Evolutionary conservation across 192 early-diverging fungal genomes (phyloP).

Genomic region (Mortierella antarctica): DNA sequence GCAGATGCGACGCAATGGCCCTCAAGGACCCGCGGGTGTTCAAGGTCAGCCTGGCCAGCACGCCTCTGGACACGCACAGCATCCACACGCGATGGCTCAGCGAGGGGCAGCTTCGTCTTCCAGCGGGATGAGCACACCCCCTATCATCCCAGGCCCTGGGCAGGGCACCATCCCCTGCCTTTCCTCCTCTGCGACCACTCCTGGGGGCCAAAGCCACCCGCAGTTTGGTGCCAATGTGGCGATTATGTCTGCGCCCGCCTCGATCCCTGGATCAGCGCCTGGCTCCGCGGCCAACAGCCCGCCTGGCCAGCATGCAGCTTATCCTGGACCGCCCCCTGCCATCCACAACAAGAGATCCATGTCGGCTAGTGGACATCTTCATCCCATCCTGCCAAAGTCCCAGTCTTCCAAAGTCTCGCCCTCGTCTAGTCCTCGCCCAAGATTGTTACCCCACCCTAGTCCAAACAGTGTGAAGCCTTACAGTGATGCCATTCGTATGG

Average conservation of each 20-base stretch:
- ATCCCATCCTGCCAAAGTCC: slow-evolving; percentile 40
- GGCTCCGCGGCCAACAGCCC: slow-evolving; percentile 41
- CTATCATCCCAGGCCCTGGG: slow-evolving; percentile 49
- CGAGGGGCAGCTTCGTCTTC: neutral
- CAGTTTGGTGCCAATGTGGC: slow-evolving; percentile 5
- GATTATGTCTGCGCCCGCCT: slow-evolving; percentile 1
- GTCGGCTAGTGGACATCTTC: slow-evolving; percentile 28
- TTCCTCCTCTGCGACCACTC: neutral
- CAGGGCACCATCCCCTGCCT: slow-evolving; percentile 42
- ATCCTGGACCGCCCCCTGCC: slow-evolving; percentile 6
- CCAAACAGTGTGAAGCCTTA: slow-evolving; percentile 24
- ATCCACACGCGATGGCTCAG: neutral
- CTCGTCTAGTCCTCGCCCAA: slow-evolving; percentile 36
- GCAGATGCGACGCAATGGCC: slow-evolving; percentile 39
- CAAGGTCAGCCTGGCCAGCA: slow-evolving; percentile 5
- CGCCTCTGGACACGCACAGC: neutral
- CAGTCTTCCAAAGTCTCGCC: slow-evolving; percentile 28
- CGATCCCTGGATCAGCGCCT: slow-evolving; percentile 22
- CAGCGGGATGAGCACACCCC: slow-evolving; percentile 29
- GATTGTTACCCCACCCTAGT: slow-evolving; percentile 33
- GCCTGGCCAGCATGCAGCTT: slow-evolving; percentile 16
- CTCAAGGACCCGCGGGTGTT: neutral
- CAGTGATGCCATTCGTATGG: slow-evolving; percentile 28
- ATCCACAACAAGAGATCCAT: slow-evolving; percentile 22
- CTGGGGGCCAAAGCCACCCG: neutral